Conservation (phyloP, 345 rosid species). For the Hirschfeldia incana region DNA sequence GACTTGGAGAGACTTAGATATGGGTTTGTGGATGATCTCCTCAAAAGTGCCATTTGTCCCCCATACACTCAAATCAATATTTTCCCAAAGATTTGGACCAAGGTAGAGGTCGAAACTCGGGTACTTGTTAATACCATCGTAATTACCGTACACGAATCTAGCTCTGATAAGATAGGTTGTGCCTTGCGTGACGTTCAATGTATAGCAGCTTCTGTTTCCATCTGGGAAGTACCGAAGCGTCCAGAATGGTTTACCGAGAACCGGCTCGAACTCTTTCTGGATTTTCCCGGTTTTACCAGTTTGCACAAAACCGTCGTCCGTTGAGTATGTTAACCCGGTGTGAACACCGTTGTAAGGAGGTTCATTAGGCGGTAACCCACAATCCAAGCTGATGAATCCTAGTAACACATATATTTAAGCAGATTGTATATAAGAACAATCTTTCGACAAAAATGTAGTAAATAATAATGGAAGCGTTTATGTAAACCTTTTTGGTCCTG, state of each 20-base stretch:
- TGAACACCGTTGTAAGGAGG: conserved; percentile 12
- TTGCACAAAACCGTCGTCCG: conserved; percentile 28
- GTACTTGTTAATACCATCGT: conserved; percentile 17
- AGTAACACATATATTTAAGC: conserved; percentile 3
- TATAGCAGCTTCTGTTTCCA: conserved; percentile 39
- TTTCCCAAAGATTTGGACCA: conserved; percentile 37
- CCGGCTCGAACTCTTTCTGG: conserved; percentile 12
- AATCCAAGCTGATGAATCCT: conserved; percentile 42
- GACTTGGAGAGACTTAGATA: conserved; percentile 20
- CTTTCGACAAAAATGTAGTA: background rate
- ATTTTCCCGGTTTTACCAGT: conserved; percentile 32
- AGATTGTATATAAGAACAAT: background rate
- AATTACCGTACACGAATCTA: conserved; percentile 36
- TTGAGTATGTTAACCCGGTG: conserved; percentile 32
- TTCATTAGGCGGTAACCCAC: conserved; percentile 20
- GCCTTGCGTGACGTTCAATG: conserved; percentile 32
- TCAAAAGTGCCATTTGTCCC: conserved; percentile 6
- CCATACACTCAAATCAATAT: conserved; percentile 26
- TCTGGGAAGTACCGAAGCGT: conserved; percentile 38
- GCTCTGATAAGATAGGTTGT: conserved; percentile 35
- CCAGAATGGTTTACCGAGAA: background rate
- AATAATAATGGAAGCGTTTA: too few species aligned
- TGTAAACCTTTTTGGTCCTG: conserved; percentile 31
- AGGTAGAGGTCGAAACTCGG: conserved; percentile 38
- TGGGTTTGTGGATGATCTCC: conserved; percentile 34